Base-by-base conservation (phyloP, 139 green algal species). In the Parachlorella kessleri region DNA sequence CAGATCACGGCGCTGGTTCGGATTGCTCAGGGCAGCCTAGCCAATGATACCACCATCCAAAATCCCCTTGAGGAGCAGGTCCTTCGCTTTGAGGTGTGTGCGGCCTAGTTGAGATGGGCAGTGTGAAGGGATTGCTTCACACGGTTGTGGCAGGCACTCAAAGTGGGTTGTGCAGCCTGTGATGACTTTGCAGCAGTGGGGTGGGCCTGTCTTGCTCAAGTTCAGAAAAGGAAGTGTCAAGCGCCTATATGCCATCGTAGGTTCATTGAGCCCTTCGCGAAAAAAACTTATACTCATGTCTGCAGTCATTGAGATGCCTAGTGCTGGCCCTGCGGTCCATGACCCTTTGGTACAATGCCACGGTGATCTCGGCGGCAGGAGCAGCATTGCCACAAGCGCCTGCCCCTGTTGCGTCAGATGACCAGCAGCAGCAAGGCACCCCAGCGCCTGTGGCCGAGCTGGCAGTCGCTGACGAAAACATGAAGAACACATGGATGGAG, bases 261-360 rank as follows among this genome's bases (percentile, higher is more conserved):
- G n/a, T n/a, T n/a, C n/a, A n/a, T n/a, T n/a, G n/a, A n/a, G n/a
- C n/a, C n/a, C n/a, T n/a, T n/a, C n/a, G n/a, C n/a, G n/a, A n/a
- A n/a, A n/a, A n/a, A n/a, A n/a, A n/a, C n/a, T n/a, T n/a, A n/a
- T n/a, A n/a, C n/a, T n/a, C n/a, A n/a, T 18, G 48, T 28, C 21
- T 83, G 71, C 93, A 97, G 81, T 93, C 94, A 32, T 86, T 98
- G 83, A 81, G 91, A 59, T 95, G 91, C 74, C 78, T 98, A 66
- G 92, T 94, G 6, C 82, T 75, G 70, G 81, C 91, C 18, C 64
- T 95, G 72, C 81, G 84, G 10, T 90, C 89, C 9, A 79, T 98
- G 83, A 82, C 88, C 39, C 82, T 76, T 36, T 98, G 94, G 94
- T 91, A 93, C 87, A 87, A 83, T 37, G 73, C 23, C 69, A 30